Conservation (phyloP, 1,284 basidiomycete genomes). For the Rhizopogon parksii region DNA sequence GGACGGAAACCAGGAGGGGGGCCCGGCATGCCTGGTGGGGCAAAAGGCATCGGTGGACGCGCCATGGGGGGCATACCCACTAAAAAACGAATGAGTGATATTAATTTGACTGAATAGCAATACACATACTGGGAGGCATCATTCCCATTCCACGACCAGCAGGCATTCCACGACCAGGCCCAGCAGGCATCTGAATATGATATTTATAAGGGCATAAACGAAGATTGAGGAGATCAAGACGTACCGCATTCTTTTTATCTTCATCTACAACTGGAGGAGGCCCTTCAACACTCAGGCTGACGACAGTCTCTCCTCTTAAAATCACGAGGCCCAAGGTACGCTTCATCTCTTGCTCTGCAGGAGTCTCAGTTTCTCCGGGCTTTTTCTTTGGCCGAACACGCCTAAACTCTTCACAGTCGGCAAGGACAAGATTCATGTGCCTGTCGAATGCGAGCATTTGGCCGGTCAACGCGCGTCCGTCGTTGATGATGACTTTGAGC, state of each 20-base stretch:
- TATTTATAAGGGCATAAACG: constrained; percentile 9
- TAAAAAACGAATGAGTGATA: constrained; percentile 24
- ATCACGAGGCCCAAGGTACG: constrained; percentile 94
- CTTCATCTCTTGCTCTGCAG: constrained; percentile 92
- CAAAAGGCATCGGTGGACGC: constrained; percentile 80
- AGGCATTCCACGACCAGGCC: constrained; percentile 91
- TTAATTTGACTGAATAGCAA: constrained; percentile 14
- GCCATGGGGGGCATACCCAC: constrained; percentile 66
- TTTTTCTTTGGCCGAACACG: constrained; percentile 85
- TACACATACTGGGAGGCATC: constrained; percentile 77
- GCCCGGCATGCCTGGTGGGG: constrained; percentile 78
- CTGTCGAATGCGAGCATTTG: constrained; percentile 99
- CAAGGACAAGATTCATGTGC: constrained; percentile 99
- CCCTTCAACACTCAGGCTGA: constrained; percentile 92
- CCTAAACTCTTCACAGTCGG: constrained; percentile 95
- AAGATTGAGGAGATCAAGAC: constrained; percentile 17
- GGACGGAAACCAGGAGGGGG: constrained; percentile 81
- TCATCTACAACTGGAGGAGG: constrained; percentile 91
- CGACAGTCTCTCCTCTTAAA: constrained; percentile 92
- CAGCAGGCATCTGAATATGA: constrained; percentile 64
- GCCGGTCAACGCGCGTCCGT: constrained; percentile 90
- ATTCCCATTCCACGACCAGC: constrained; percentile 97
- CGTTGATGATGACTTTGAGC: constrained; percentile 96
- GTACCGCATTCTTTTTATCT: constrained; percentile 73
- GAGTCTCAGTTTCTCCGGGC: constrained; percentile 63